phyloP scores from a whole-genome alignment of 257 asterid genomes.

The Solanum etuberosum region DNA sequence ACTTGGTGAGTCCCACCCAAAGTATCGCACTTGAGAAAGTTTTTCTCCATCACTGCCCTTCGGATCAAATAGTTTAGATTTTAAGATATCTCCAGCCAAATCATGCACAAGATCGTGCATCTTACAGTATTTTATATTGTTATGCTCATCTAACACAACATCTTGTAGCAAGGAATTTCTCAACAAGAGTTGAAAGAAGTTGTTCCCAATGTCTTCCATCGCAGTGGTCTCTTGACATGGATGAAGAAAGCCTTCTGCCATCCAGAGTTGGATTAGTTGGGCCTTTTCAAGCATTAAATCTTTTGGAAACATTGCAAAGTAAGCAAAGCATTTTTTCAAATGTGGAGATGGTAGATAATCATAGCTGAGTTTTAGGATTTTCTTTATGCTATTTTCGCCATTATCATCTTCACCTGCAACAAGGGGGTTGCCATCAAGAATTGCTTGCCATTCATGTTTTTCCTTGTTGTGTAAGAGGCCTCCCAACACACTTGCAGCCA shows the following conservation, averaged over 20 bases:
- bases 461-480: not conserved
- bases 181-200: not conserved
- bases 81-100: not conserved
- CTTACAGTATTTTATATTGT: not conserved
- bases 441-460: conserved; percentile 6
- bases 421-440: not conserved
- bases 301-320: conserved; percentile 13
- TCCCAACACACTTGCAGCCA: conserved; percentile 8
- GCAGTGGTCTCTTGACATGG: not conserved
- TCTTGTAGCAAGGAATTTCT: conserved; percentile 10
- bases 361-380: conserved; percentile 13
- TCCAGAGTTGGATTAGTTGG: conserved; percentile 14
- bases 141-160: not conserved
- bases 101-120: conserved; percentile 32
- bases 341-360: conserved; percentile 5
- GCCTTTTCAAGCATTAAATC: conserved; percentile 4
- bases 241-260: conserved; percentile 14
- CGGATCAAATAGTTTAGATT: not conserved
- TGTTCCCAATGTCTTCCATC: conserved; percentile 15
- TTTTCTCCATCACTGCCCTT: not conserved
- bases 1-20: not conserved
- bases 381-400: not conserved
- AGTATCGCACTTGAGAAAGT: not conserved
- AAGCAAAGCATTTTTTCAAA: conserved; percentile 10
- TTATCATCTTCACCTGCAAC: not conserved